Conservation (phyloP, 495 filamentous ascomycete species). For the Aspergillus saccharolyticus region DNA sequence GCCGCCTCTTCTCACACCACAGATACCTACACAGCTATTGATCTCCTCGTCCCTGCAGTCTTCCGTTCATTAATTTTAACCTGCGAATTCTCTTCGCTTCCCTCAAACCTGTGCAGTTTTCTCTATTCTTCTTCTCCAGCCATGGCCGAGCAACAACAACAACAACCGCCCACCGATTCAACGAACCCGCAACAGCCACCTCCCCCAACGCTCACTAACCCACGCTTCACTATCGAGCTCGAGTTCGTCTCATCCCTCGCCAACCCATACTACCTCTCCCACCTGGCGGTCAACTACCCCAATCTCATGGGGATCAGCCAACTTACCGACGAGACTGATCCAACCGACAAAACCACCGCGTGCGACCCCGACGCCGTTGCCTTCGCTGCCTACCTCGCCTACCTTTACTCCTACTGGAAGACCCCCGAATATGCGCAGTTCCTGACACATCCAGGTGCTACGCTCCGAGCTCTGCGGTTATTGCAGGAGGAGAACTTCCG, state of each 20-base stretch:
- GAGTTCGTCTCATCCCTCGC: conserved; percentile 84
- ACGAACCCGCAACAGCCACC: conserved; percentile 25
- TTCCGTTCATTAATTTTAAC: neutral
- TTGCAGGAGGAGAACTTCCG: conserved; percentile 81
- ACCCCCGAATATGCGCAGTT: conserved; percentile 79
- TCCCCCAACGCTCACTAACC: conserved; percentile 38
- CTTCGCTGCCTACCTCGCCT: conserved; percentile 76
- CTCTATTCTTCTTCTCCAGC: neutral
- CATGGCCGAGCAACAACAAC: conserved; percentile 19
- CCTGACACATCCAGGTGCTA: conserved; percentile 74
- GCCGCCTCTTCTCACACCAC: neutral
- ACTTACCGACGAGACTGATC: conserved; percentile 30
- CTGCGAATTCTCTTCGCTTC: neutral
- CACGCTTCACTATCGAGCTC: conserved; percentile 38
- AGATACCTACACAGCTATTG: neutral
- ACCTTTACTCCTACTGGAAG: conserved; percentile 77
- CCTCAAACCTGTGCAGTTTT: neutral
- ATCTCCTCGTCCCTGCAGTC: neutral
- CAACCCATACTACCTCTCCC: conserved; percentile 78
- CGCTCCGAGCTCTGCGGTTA: conserved; percentile 74
- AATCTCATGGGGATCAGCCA: conserved; percentile 41
- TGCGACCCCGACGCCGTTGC: conserved; percentile 48
- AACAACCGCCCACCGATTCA: neutral
- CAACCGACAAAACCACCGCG: conserved; percentile 35
- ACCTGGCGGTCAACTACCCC: conserved; percentile 62